Percentiles rank a stretch among this genome's conserved stretches.
Conservation (phyloP, 2,329 filamentous ascomycete genomes). For the Cladobotryum protrusum region DNA sequence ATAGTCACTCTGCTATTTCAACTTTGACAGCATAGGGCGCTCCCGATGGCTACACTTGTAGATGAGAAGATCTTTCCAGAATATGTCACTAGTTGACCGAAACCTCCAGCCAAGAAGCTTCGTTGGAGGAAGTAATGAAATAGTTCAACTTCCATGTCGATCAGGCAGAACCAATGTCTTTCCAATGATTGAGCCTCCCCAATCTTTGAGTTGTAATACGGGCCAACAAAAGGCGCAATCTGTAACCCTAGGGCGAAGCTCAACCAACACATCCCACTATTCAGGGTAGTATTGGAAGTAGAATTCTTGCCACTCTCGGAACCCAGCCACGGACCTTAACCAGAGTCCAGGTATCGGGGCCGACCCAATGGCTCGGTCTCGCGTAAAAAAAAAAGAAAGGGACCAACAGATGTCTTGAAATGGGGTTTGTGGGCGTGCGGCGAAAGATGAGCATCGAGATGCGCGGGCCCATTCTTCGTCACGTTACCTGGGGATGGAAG, state of each 20-base stretch:
- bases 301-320: neutral
- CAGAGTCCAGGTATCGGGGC: neutral
- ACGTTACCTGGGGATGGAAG: slow-evolving; percentile 28
- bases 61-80: neutral
- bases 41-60: neutral
- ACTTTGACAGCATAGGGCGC: too few relatives aligned
- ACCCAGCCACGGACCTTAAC: neutral
- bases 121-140: neutral
- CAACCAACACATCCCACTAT: slow-evolving; percentile 24
- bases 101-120: neutral
- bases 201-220: slow-evolving; percentile 4
- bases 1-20: too few relatives aligned
- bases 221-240: slow-evolving; percentile 8
- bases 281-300: neutral
- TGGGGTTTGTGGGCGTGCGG: neutral
- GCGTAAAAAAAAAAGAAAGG: neutral
- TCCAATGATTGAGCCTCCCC: neutral
- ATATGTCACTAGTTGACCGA: neutral
- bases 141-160: neutral
- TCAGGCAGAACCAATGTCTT: neutral
- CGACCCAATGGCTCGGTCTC: slow-evolving; percentile 5
- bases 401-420: too few relatives aligned
- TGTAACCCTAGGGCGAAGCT: neutral
- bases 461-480: slow-evolving; percentile 16
- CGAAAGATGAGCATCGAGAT: slow-evolving; percentile 1